Percentiles rank a stretch among this genome's conserved stretches.
Evolutionary conservation across 78 protist genomes (phyloP).

Genomic region (Bigelowiella natans): DNA sequence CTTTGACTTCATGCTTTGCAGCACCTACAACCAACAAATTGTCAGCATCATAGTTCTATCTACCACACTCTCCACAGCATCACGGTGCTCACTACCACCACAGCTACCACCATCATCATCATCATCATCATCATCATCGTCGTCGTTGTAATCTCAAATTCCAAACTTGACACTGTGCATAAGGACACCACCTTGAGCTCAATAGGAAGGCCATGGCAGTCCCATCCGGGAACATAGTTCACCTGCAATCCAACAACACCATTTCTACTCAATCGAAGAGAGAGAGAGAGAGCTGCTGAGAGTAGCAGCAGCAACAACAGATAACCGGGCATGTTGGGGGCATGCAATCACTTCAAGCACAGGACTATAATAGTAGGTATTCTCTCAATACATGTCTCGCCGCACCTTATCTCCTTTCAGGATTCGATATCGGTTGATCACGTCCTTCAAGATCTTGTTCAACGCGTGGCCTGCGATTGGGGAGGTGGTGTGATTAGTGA

Average conservation of each 20-base stretch:
- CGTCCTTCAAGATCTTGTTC: conserved; percentile 65
- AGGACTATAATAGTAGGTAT: neutral
- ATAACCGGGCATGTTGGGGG: neutral
- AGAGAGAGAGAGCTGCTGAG: too few species aligned
- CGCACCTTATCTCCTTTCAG: conserved; percentile 38
- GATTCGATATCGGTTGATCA: conserved; percentile 47
- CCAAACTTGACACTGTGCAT: too few species aligned
- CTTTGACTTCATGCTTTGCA: neutral
- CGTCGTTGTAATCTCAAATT: too few species aligned
- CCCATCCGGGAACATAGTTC: conserved; percentile 71
- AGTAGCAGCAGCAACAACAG: too few species aligned
- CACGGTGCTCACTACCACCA: too few species aligned
- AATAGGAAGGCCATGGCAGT: conserved; percentile 91
- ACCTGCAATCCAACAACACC: neutral
- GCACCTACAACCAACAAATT: too few species aligned
- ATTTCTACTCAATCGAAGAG: too few species aligned
- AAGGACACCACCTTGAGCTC: conserved; percentile 76
- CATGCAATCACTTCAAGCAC: conserved; percentile 42
- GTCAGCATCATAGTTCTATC: too few species aligned
- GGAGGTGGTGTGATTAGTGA: too few species aligned
- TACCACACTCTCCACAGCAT: too few species aligned
- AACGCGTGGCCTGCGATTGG: conserved; percentile 32
- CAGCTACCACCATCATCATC: too few species aligned
- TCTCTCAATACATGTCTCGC: neutral
- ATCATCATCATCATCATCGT: too few species aligned